Conservation (phyloP, 106 monocot species). For the Dendrobium huoshanense region DNA sequence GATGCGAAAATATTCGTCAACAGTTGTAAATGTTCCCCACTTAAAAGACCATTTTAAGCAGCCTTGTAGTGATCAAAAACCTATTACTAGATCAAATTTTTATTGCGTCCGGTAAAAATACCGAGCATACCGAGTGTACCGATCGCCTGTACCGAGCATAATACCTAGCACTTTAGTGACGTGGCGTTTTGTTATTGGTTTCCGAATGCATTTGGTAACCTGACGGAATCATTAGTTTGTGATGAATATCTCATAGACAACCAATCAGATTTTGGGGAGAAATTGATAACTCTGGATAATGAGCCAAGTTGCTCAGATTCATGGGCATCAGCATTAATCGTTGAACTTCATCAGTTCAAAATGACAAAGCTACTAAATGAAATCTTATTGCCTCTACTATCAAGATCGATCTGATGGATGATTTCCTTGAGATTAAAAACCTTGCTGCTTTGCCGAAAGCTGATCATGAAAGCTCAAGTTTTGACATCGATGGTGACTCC, state of each 20-base stretch:
- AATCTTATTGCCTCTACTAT: conserved; percentile 6
- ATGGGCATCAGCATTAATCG: conserved; percentile 30
- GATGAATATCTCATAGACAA: conserved; percentile 23
- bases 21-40: too few species aligned
- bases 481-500: background rate
- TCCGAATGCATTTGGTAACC: too few species aligned
- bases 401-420: conserved; percentile 38
- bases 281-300: conserved; percentile 10
- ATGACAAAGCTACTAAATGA: conserved; percentile 17
- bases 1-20: too few species aligned
- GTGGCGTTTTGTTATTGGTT: too few species aligned
- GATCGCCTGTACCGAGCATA: too few species aligned
- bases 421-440: conserved; percentile 46
- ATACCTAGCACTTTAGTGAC: too few species aligned
- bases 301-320: conserved; percentile 20
- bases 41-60: too few species aligned
- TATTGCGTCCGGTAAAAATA: too few species aligned
- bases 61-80: too few species aligned
- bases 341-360: conserved; percentile 37
- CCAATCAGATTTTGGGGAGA: conserved; percentile 13
- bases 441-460: conserved; percentile 27
- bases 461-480: conserved; percentile 1
- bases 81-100: too few species aligned
- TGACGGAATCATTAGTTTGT: too few species aligned
- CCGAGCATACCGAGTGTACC: too few species aligned